Evolutionary conservation across 2,329 filamentous ascomycete species (phyloP).

Genomic region (Diplodia scrobiculata): DNA sequence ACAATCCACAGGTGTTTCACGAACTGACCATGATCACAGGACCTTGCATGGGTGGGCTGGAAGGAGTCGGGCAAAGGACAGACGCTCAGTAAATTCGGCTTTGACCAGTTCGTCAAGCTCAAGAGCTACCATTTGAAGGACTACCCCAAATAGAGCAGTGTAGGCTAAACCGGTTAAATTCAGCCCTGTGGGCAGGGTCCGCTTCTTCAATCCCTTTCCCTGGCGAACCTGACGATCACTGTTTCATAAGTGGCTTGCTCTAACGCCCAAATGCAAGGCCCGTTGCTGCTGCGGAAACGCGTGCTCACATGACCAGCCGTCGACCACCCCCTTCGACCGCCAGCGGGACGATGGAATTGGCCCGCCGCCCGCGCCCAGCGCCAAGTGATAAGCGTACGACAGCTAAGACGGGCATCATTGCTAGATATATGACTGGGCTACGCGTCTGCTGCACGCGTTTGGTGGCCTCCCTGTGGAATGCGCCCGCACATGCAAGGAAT

Average conservation of each 20-base stretch:
- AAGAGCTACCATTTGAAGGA: slow-evolving; percentile 96
- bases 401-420: slow-evolving; percentile 7
- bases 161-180: slow-evolving; percentile 22
- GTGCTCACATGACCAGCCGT: slow-evolving; percentile 34
- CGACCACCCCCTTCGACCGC: slow-evolving; percentile 2
- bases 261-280: slow-evolving; percentile 25
- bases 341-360: slow-evolving; percentile 21
- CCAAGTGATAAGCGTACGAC: slow-evolving; percentile 27
- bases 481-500: slow-evolving; percentile 34
- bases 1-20: slow-evolving; percentile 35
- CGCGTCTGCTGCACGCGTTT: slow-evolving; percentile 28
- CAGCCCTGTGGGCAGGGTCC: slow-evolving; percentile 18
- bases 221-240: slow-evolving; percentile 16
- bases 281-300: slow-evolving; percentile 31
- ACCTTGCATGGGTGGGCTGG: slow-evolving; percentile 96
- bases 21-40: slow-evolving; percentile 54
- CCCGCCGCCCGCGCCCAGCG: slow-evolving; percentile 25
- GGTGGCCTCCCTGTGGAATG: slow-evolving; percentile 29
- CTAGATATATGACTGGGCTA: slow-evolving; percentile 27
- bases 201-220: slow-evolving; percentile 1
- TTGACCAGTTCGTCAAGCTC: slow-evolving; percentile 92
- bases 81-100: slow-evolving; percentile 85
- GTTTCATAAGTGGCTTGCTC: slow-evolving; percentile 14
- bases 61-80: slow-evolving; percentile 94
- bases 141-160: slow-evolving; percentile 56